Evolutionary conservation across 1,139 yeast species (phyloP).

Genomic region (Nakaseomyces kungkrabaensis): DNA sequence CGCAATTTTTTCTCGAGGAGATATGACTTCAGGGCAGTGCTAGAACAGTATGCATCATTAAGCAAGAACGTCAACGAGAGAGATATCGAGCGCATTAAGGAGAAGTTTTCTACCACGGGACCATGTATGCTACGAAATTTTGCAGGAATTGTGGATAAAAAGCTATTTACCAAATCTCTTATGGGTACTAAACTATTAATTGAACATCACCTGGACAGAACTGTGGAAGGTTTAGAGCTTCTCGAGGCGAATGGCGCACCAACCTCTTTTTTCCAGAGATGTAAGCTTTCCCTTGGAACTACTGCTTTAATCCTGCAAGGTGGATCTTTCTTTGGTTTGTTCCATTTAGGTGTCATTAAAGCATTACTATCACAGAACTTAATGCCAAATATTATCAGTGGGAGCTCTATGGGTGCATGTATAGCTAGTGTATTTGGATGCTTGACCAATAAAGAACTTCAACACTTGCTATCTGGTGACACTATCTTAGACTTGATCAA

Average conservation of each 20-base stretch:
- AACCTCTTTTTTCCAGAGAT: constrained; percentile 80
- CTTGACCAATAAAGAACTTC: constrained; percentile 35
- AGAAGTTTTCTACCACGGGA: constrained; percentile 66
- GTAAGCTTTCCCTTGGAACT: constrained; percentile 80
- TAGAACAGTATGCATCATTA: constrained; percentile 58
- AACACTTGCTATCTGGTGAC: constrained; percentile 23
- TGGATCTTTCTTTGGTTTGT: constrained; percentile 85
- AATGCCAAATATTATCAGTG: constrained; percentile 80
- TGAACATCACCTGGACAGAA: constrained; percentile 77
- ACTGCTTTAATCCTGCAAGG: constrained; percentile 89
- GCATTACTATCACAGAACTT: constrained; percentile 65
- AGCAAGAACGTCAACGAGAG: constrained; percentile 50
- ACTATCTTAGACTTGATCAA: constrained; percentile 34
- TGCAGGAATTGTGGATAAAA: constrained; percentile 80
- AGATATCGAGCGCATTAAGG: constrained; percentile 53
- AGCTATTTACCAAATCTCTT: constrained; percentile 70
- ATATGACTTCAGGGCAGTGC: constrained; percentile 75
- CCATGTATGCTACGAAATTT: constrained; percentile 61
- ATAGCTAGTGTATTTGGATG: constrained; percentile 82
- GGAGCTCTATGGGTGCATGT: constrained; percentile 89
- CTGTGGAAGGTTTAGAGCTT: constrained; percentile 55
- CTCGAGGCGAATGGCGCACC: constrained; percentile 42
- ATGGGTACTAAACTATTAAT: constrained; percentile 81
- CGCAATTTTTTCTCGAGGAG: constrained; percentile 74
- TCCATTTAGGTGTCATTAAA: constrained; percentile 86